These are phyloP conservation scores for Globisporangium iwayamae DNA, from an alignment of 352 stramenopile genomes.

Conservation along the genomic window DNA sequence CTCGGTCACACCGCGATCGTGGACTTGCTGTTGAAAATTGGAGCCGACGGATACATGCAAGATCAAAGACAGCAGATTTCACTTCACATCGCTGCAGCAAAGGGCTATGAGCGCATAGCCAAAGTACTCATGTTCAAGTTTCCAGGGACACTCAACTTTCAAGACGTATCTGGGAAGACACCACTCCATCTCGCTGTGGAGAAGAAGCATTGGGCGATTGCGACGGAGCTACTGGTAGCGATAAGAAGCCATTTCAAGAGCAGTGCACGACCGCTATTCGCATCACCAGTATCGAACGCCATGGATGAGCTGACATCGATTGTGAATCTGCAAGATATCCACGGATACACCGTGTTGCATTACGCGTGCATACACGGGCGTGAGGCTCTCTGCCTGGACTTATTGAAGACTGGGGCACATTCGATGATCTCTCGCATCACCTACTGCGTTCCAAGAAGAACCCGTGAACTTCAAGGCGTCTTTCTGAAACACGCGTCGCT, in stretches of 20 bases:
- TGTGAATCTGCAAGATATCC: constrained; percentile 32
- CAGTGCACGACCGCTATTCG: constrained; percentile 3
- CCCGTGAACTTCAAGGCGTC: constrained; percentile 24
- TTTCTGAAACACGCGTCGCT: constrained; percentile 27
- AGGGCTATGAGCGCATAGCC: constrained; percentile 45
- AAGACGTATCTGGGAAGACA: constrained; percentile 42
- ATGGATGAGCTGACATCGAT: not conserved
- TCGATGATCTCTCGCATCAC: constrained; percentile 22
- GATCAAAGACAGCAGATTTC: constrained; percentile 43
- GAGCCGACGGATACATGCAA: constrained; percentile 45
- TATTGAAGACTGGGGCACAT: constrained; percentile 30
- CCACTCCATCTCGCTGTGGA: constrained; percentile 47
- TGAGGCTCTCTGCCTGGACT: constrained; percentile 23
- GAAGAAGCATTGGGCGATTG: constrained; percentile 30
- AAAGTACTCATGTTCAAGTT: constrained; percentile 46
- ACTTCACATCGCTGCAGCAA: constrained; percentile 43
- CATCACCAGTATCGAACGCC: not conserved
- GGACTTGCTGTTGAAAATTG: constrained; percentile 56
- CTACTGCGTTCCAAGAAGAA: constrained; percentile 17
- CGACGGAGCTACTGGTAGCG: constrained; percentile 25
- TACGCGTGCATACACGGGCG: constrained; percentile 44
- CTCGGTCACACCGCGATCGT: constrained; percentile 55
- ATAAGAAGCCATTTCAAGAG: constrained; percentile 8
- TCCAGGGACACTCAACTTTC: constrained; percentile 25
- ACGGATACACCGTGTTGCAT: constrained; percentile 55